Evolutionary conservation across 495 filamentous ascomycete species (phyloP), one percentile per base, ranked within the genome.

Genomic region (Hypoxylon cercidicola): DNA sequence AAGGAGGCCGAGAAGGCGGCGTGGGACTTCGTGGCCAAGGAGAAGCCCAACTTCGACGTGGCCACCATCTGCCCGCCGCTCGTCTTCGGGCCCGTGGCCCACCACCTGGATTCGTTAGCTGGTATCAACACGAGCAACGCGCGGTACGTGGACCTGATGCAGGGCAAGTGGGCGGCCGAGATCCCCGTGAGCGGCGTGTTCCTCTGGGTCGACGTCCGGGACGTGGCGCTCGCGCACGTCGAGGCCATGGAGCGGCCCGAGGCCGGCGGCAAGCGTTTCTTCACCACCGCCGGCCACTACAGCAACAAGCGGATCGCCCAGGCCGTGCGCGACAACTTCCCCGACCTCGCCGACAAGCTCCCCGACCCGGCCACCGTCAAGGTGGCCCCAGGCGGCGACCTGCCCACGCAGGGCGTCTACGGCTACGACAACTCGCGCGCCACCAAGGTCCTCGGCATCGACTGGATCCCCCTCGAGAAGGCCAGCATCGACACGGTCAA

Each of bases 51-150:
- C 45, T 91, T 89, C 63, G 84, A 87, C 37, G 63, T 98, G 43
- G 81, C 85, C 8, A 96, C 92, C 0, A 67, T 90, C 61, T 81
- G 78, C 66, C 88, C 88, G 44, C 82, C 87, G 1, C 79, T 87
- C 75, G 80, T 90, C 7, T 88, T 81, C 62, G 88, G 88, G 0
- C 86, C 86, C 3, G 69, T 80, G 2, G 73, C 77, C 3, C 77
- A 83, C 56, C 74, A 75, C 52, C 68, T 81, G 3, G 48, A 46
- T 28, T 74, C 67, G 16, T 71, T 82, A 8, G 84, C 89, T 0
- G 58, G 66, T 8, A 74, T 89, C 57, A 88, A 88, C 75, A 85
- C 84, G 11, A 81, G 78, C 66, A 79, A 83, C 58, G 73, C 73
- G 57, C 73, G 79, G 6, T 75, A 84, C 62, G 82, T 77, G 34